Percentiles rank a stretch among this genome's conserved stretches.
These are phyloP conservation scores for Amanita polypyramis DNA, from an alignment of 768 basidiomycete species.

Conservation along the genomic window DNA sequence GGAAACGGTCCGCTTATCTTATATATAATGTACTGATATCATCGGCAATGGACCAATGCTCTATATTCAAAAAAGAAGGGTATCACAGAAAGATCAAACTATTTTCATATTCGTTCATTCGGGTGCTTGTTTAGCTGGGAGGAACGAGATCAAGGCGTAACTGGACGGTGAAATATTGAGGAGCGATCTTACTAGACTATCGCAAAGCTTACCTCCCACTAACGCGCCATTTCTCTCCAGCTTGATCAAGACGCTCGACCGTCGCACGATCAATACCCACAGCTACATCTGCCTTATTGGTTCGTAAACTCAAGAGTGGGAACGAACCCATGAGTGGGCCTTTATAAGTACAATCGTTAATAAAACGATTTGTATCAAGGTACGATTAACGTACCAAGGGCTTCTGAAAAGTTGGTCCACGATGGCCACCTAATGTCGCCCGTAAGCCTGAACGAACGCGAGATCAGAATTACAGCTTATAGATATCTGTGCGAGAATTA, in stretches of 20 bases:
- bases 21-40: too few relatives aligned
- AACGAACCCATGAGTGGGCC: slow-evolving; percentile 75
- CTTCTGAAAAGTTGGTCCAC: slow-evolving; percentile 61
- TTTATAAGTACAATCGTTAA: slow-evolving; percentile 16
- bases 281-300: slow-evolving; percentile 92
- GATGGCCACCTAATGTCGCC: slow-evolving; percentile 86
- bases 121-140: neutral
- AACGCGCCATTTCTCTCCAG: slow-evolving; percentile 64
- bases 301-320: slow-evolving; percentile 76
- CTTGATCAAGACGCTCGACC: slow-evolving; percentile 56
- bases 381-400: slow-evolving; percentile 43
- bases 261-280: slow-evolving; percentile 67
- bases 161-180: neutral
- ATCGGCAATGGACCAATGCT: too few relatives aligned
- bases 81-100: too few relatives aligned
- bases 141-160: slow-evolving; percentile 7
- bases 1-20: too few relatives aligned
- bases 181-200: neutral
- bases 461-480: neutral
- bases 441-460: slow-evolving; percentile 50
- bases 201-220: slow-evolving; percentile 56
- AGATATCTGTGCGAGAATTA: neutral
- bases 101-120: too few relatives aligned
- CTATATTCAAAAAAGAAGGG: slow-evolving; percentile 20
- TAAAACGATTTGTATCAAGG: neutral